Percentiles rank a stretch among this genome's conserved stretches.
These are phyloP conservation scores for Boletus rubroflammeus DNA, from an alignment of 768 basidiomycete species.

Conservation along the genomic window DNA sequence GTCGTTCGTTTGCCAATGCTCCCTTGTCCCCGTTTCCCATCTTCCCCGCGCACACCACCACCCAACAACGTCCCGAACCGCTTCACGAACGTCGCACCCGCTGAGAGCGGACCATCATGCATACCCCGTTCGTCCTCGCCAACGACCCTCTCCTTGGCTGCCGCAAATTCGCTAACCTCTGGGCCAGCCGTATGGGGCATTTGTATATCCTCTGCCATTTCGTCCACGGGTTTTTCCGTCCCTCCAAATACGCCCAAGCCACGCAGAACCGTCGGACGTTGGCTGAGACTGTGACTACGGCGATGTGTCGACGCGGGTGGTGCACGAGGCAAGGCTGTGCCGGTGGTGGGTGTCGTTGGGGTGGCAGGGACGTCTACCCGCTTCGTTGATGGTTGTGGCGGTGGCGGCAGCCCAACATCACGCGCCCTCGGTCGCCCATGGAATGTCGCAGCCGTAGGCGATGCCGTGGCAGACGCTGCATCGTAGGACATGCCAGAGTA, in stretches of 20 bases:
- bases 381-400: slow-evolving; percentile 29
- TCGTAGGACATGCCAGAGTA: slow-evolving; percentile 83
- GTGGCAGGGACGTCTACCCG: slow-evolving; percentile 26
- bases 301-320: slow-evolving; percentile 78
- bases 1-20: slow-evolving; percentile 46
- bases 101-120: slow-evolving; percentile 39
- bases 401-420: slow-evolving; percentile 52
- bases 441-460: slow-evolving; percentile 60
- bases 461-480: slow-evolving; percentile 39
- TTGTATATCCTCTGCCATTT: slow-evolving; percentile 38
- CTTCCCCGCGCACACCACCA: slow-evolving; percentile 41
- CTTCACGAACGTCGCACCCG: slow-evolving; percentile 71
- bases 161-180: slow-evolving; percentile 53
- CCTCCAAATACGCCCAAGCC: slow-evolving; percentile 62
- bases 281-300: slow-evolving; percentile 80
- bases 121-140: slow-evolving; percentile 24
- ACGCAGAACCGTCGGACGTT: slow-evolving; percentile 53
- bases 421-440: slow-evolving; percentile 61
- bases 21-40: slow-evolving; percentile 39
- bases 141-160: slow-evolving; percentile 32
- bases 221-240: slow-evolving; percentile 37
- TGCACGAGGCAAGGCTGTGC: slow-evolving; percentile 50
- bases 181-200: slow-evolving; percentile 64
- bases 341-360: slow-evolving; percentile 27
- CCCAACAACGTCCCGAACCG: slow-evolving; percentile 68